A percentile compares a stretch with the other conserved stretches of the same genome.
Conservation (phyloP, 1,284 basidiomycete species). For the Fomitopsis schrenkii region DNA sequence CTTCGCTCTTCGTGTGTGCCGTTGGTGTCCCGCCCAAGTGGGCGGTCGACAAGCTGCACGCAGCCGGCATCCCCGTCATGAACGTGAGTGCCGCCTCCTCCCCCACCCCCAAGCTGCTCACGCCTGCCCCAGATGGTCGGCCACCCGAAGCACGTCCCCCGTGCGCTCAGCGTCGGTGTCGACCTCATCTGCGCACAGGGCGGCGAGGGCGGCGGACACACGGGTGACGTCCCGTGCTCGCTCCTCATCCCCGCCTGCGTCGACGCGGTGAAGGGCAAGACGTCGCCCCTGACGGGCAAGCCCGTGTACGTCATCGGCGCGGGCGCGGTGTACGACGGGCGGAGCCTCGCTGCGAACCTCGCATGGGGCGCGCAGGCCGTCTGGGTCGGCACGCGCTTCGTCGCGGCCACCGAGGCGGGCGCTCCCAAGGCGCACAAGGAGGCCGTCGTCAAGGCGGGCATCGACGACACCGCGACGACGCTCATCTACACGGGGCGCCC, state of each 20-base stretch:
- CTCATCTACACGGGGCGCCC: slow-evolving; percentile 88
- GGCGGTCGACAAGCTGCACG: slow-evolving; percentile 76
- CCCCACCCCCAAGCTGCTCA: background rate
- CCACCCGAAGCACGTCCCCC: slow-evolving; percentile 80
- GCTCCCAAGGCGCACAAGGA: slow-evolving; percentile 86
- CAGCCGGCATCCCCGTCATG: slow-evolving; percentile 79
- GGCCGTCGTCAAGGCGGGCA: slow-evolving; percentile 56
- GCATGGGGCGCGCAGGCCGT: slow-evolving; percentile 83
- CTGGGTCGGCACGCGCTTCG: slow-evolving; percentile 74
- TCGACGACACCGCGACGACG: slow-evolving; percentile 73
- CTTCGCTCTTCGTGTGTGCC: slow-evolving; percentile 82
- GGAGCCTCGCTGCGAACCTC: slow-evolving; percentile 81
- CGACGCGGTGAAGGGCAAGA: slow-evolving; percentile 71
- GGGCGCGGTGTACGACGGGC: slow-evolving; percentile 83
- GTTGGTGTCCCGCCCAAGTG: slow-evolving; percentile 79
- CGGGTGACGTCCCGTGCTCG: slow-evolving; percentile 67
- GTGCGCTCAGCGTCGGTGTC: slow-evolving; percentile 76
- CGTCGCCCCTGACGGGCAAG: slow-evolving; percentile 73
- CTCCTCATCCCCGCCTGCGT: slow-evolving; percentile 86
- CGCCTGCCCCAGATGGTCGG: slow-evolving; percentile 68
- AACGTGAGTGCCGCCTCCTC: slow-evolving; percentile 46
- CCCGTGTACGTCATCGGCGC: slow-evolving; percentile 83
- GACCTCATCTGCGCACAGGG: slow-evolving; percentile 90
- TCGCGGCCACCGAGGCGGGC: slow-evolving; percentile 76
- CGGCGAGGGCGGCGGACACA: slow-evolving; percentile 85